A percentile compares a stretch with the other conserved stretches of the same genome.
Evolutionary conservation across 1,284 basidiomycete species (phyloP).

Genomic region (Rhodotorula glutinis): DNA sequence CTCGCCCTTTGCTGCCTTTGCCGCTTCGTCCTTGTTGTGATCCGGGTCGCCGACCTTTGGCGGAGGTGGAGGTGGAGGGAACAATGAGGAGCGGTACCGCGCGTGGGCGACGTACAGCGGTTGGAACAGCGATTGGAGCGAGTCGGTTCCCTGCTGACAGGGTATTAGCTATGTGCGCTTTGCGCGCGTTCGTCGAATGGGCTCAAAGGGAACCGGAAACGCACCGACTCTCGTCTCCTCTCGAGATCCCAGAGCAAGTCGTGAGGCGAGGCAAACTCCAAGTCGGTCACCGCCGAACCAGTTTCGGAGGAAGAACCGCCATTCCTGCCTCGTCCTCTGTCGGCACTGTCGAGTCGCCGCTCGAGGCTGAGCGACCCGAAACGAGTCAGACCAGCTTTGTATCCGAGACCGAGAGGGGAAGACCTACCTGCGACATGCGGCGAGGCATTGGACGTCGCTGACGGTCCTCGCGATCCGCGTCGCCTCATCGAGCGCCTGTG

Average conservation of each 20-base stretch:
- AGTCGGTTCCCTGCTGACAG: background rate
- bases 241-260: conserved; percentile 12
- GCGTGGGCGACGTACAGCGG: conserved; percentile 8
- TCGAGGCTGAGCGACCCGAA: too few relatives aligned
- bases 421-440: conserved; percentile 12
- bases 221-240: background rate
- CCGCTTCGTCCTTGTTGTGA: background rate
- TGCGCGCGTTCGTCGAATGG: too few relatives aligned
- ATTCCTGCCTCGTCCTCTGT: too few relatives aligned
- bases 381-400: too few relatives aligned
- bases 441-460: conserved; percentile 15
- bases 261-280: background rate
- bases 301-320: too few relatives aligned
- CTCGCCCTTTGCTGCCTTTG: background rate
- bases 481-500: conserved; percentile 20
- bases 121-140: conserved; percentile 13
- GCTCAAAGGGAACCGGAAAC: too few relatives aligned
- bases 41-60: background rate
- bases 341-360: conserved; percentile 2
- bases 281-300: too few relatives aligned
- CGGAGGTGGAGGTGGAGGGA: background rate
- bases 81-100: background rate
- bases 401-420: too few relatives aligned
- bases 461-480: conserved; percentile 19
- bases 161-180: background rate